These are phyloP conservation scores for Chrysosporium keratinophilum DNA, from an alignment of 2,329 filamentous ascomycete genomes.

Conservation along the genomic window DNA sequence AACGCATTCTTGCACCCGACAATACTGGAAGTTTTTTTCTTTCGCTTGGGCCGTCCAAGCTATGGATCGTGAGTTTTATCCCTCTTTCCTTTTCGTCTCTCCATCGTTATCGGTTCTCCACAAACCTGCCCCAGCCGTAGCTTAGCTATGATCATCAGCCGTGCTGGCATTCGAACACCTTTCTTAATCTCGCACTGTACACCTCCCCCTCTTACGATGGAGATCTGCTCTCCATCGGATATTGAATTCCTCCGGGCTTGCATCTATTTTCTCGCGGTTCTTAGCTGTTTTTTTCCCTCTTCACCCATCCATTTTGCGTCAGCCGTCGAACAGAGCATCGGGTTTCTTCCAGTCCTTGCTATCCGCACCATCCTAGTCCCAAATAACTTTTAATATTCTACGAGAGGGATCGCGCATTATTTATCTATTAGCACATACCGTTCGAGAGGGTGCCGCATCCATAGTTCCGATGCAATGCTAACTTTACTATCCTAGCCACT, in stretches of 20 bases:
- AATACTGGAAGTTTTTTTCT: slow-evolving; percentile 21
- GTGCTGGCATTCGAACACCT: no score
- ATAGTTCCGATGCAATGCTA: slow-evolving; percentile 32
- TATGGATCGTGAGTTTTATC: slow-evolving; percentile 51
- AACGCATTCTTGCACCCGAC: neutral
- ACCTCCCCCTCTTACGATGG: no score
- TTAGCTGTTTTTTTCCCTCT: neutral
- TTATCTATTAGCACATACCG: slow-evolving; percentile 18
- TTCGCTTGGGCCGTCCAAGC: slow-evolving; percentile 40
- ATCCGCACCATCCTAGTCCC: slow-evolving; percentile 21
- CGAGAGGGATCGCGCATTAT: slow-evolving; percentile 28
- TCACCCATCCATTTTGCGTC: slow-evolving; percentile 16
- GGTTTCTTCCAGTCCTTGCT: slow-evolving; percentile 27
- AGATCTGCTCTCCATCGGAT: neutral
- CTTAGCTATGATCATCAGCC: neutral
- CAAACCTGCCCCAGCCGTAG: neutral
- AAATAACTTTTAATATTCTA: slow-evolving; percentile 21
- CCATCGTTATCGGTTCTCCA: slow-evolving; percentile 3
- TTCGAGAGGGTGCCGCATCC: slow-evolving; percentile 17
- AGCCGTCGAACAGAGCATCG: slow-evolving; percentile 32
- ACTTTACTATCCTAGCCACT: slow-evolving; percentile 32
- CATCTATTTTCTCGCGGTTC: neutral
- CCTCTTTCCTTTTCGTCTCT: slow-evolving; percentile 20
- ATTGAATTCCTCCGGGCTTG: neutral
- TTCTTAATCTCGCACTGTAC: no score